phyloP scores from a whole-genome alignment of 2,329 filamentous ascomycete species.

The Penicillium psychrosexuale region DNA sequence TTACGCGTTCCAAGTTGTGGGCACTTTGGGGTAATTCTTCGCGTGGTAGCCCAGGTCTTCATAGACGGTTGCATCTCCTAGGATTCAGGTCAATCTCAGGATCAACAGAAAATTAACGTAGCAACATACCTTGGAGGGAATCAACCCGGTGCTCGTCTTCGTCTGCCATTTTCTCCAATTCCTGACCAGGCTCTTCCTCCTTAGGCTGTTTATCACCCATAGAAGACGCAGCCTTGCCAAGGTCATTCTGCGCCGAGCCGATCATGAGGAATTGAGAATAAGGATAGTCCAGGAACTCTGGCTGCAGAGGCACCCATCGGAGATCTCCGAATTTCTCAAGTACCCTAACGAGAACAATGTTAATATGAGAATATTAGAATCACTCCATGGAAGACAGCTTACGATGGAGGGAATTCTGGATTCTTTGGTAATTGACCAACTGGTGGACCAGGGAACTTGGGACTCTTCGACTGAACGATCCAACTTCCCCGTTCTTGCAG shows the following conservation, averaged over 20 bases:
- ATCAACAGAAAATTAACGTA: background rate
- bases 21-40: conserved; percentile 62
- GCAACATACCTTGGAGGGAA: conserved; percentile 50
- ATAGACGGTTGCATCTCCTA: conserved; percentile 60
- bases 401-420: conserved; percentile 70
- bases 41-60: conserved; percentile 57
- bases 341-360: conserved; percentile 48
- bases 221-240: conserved; percentile 37
- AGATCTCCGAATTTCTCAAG: conserved; percentile 68
- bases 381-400: conserved; percentile 27
- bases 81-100: background rate
- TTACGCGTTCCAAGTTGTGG: conserved; percentile 56
- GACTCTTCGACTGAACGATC: conserved; percentile 76
- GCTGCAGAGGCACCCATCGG: conserved; percentile 71
- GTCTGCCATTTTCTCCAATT: conserved; percentile 70
- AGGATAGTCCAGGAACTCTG: conserved; percentile 69
- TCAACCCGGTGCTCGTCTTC: conserved; percentile 69
- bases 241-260: conserved; percentile 50
- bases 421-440: conserved; percentile 61
- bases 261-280: conserved; percentile 77
- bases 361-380: background rate
- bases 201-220: conserved; percentile 49
- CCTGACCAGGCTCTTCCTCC: conserved; percentile 65
- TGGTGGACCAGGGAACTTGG: conserved; percentile 63
- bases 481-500: conserved; percentile 70